Evolutionary conservation across 2,329 filamentous ascomycete species (phyloP), one percentile per base, ranked within the genome.

Genomic region (Neopestalotiopsis clavispora): DNA sequence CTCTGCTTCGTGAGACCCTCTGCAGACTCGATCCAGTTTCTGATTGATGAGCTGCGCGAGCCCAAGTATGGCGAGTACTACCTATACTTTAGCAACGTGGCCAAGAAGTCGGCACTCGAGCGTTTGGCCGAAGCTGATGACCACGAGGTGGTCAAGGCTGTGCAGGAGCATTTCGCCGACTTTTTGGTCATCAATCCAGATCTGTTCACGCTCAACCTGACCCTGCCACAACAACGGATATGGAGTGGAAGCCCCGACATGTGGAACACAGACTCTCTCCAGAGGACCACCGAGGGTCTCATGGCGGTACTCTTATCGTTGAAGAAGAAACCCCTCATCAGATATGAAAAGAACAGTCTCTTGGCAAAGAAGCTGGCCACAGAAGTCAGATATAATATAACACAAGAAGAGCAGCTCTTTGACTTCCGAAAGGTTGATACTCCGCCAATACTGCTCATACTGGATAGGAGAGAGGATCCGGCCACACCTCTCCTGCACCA

Each of bases 11-110:
- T 99, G 62, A 91, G 97, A 56, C 96, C 96, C 7, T 97, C 95
- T 0, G 88, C 95, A 13, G 94, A 97, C 74, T 97, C 95, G 4
- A 94, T 98, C 77, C 95, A 99, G 78, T 89, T 93, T 71, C 88
- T 99, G 66, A 95, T 99, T 74, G 96, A 99, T 77, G 96, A 99
- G 83, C 87, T 99, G 68, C 89, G 96, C 70, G 95, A 98, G 64
- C 97, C 96, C 4, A 98, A 95, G 79, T 99, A 99, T 75, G 95
- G 96, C 72, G 96, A 99, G 83, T 99, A 99, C 82, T 90, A 97
- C 77, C 88, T 99, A 68, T 98, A 97, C 81, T 97, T 99, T 80
- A 98, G 94, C 85, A 99, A 99, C 79, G 92, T 99, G 69, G 91
- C 96, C 77, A 97, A 97, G 81, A 99, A 99, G 82, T 98, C 96